These are phyloP conservation scores for Begonia loranthoides DNA, from an alignment of 306 rosid genomes.

Conservation along the genomic window DNA sequence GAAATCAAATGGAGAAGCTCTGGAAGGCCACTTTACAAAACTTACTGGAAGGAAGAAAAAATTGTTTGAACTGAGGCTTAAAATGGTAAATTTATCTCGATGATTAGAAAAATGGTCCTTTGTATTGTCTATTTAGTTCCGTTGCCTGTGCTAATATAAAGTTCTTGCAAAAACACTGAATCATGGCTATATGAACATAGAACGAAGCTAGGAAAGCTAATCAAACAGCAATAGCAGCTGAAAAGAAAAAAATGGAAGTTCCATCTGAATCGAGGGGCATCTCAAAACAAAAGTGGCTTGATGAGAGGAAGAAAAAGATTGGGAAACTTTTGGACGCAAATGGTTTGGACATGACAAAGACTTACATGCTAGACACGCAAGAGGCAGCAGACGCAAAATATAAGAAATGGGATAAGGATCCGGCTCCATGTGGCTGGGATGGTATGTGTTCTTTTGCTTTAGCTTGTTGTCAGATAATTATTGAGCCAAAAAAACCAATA, in stretches of 20 bases:
- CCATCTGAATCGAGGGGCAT: constrained; percentile 83
- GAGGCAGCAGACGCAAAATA: constrained; percentile 74
- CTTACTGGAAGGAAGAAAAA: constrained; percentile 74
- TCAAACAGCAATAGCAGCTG: constrained; percentile 82
- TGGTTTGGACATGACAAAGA: constrained; percentile 73
- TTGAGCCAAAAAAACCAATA: background rate
- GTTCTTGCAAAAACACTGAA: background rate
- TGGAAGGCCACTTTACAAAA: constrained; percentile 19
- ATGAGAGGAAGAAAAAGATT: constrained; percentile 80
- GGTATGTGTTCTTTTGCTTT: constrained; percentile 30
- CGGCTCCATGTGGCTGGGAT: constrained; percentile 96
- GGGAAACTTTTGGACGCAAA: constrained; percentile 94
- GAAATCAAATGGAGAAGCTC: constrained; percentile 21
- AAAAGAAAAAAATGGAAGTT: constrained; percentile 92
- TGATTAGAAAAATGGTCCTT: background rate
- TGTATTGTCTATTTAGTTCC: too few species aligned
- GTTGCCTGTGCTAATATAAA: constrained; percentile 1
- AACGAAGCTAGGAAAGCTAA: constrained; percentile 78
- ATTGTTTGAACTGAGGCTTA: constrained; percentile 71
- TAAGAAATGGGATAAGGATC: constrained; percentile 98
- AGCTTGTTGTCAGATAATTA: background rate
- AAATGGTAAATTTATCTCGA: constrained; percentile 40
- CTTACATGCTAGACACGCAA: constrained; percentile 92
- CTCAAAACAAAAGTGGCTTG: constrained; percentile 96
- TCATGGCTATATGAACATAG: constrained; percentile 23